These are phyloP conservation scores for Chimonanthus praecox DNA, from an alignment of 164 flowering plant species.

Conservation along the genomic window DNA sequence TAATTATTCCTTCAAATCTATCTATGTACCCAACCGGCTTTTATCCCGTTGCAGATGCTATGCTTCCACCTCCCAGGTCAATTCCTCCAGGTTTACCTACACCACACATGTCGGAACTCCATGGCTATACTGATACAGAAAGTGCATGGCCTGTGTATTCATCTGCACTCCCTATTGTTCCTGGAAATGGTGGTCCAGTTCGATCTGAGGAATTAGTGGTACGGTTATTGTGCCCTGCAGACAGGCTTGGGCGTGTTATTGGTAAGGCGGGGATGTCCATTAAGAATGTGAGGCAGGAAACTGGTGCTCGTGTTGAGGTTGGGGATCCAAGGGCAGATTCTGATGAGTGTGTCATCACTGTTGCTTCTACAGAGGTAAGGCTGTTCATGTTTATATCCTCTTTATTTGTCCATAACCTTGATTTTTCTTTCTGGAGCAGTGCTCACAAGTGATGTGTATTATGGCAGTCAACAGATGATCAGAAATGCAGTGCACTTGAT, in stretches of 20 bases:
- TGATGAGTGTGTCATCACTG: slow-evolving; percentile 65
- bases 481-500: slow-evolving; percentile 86
- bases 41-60: slow-evolving; percentile 58
- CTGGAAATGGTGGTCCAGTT: slow-evolving; percentile 55
- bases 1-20: slow-evolving; percentile 87
- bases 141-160: slow-evolving; percentile 71
- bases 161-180: slow-evolving; percentile 56
- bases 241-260: slow-evolving; percentile 92
- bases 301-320: slow-evolving; percentile 88
- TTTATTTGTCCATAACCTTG: neutral
- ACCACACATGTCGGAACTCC: slow-evolving; percentile 47
- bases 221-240: slow-evolving; percentile 69
- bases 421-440: neutral
- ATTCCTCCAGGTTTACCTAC: slow-evolving; percentile 47
- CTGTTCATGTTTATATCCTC: neutral
- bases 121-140: slow-evolving; percentile 57
- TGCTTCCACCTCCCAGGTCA: slow-evolving; percentile 41
- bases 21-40: slow-evolving; percentile 65
- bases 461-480: slow-evolving; percentile 68
- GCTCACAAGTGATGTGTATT: neutral
- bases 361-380: slow-evolving; percentile 71
- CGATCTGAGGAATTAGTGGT: slow-evolving; percentile 61
- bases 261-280: slow-evolving; percentile 85
- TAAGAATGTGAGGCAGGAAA: slow-evolving; percentile 74
- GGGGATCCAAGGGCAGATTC: slow-evolving; percentile 61